Evolutionary conservation across 345 rosid genomes (phyloP), one percentile per base, ranked within the genome.

Genomic region (Eucalyptus erythrocorys): DNA sequence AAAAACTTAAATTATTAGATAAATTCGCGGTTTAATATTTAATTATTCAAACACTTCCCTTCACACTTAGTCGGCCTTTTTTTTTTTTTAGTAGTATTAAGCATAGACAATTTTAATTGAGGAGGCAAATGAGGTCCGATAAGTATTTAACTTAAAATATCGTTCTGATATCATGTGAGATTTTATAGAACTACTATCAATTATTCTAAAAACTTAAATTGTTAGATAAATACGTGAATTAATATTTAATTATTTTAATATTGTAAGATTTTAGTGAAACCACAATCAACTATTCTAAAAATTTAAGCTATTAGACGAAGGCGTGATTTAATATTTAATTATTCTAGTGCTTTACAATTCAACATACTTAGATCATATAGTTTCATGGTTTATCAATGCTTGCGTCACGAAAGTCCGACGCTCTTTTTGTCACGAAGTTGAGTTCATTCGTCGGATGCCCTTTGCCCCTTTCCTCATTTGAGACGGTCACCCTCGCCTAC

Each of bases 151-250:
- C 57, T 51, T 51, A 51, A 51, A 51, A 4, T 51, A 2, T 51
- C 47, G 9, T 2, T 21, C 0, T 8, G 10, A 51, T 51, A 21
- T 21, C 1, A 21, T 51, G 2, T 51, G 10, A 21, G 10, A 51
- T 51, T 51, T 51, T 51, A 0, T 51, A 21, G 5, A 0, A 51
- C 1, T 1, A 3, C 0, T 3, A 0, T 0, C 0, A 51, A 51
- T 3, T 21, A 8, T 51, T 51, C 5, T 51, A 51, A 51, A 19
- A 51, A 0, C 57, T 51, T 51, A 51, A 51, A 51, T 2, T 1
- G 0, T 51, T 51, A 51, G 2, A 51, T 21, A 8, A 51, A 51
- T 51, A 1, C 1, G 0, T 51, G 3, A 51, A 51, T 51, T 51
- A 4, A 51, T 21, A 51, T 51, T 51, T 51, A 51, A 51, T 51